Percentiles rank a stretch among this genome's conserved stretches.
These are phyloP conservation scores for Starmerella floris DNA, from an alignment of 805 yeast species.

Conservation along the genomic window DNA sequence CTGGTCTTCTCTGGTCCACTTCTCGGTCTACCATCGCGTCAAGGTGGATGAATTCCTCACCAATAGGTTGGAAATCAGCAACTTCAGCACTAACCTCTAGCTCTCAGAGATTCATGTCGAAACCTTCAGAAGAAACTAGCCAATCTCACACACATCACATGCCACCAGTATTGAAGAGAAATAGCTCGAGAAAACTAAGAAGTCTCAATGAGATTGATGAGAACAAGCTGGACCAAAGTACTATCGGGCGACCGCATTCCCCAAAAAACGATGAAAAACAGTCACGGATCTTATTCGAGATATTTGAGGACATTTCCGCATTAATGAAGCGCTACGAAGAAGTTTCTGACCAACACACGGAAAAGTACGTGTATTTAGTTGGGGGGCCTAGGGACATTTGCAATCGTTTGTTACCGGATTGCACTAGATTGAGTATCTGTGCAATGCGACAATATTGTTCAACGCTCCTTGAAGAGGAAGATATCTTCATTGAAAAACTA, in stretches of 20 bases:
- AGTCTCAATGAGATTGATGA: background rate
- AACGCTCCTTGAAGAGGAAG: conserved; percentile 6
- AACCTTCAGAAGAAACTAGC: no score
- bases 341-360: no score
- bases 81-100: no score
- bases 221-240: background rate
- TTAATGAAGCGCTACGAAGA: background rate
- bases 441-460: background rate
- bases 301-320: conserved; percentile 10
- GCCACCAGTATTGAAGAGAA: background rate
- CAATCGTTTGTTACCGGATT: background rate
- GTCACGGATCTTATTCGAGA: conserved; percentile 1
- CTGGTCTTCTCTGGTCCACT: background rate
- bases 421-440: background rate
- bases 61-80: no score
- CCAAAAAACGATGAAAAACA: background rate
- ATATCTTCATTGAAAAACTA: conserved; percentile 4
- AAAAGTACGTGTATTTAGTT: background rate
- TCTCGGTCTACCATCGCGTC: background rate
- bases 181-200: background rate
- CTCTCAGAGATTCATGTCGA: no score
- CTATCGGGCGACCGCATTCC: no score
- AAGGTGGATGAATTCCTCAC: no score
- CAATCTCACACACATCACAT: background rate
- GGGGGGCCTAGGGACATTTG: conserved; percentile 1